Evolutionary conservation across 495 filamentous ascomycete genomes (phyloP).

Genomic region (Annulohypoxylon maeteangense): DNA sequence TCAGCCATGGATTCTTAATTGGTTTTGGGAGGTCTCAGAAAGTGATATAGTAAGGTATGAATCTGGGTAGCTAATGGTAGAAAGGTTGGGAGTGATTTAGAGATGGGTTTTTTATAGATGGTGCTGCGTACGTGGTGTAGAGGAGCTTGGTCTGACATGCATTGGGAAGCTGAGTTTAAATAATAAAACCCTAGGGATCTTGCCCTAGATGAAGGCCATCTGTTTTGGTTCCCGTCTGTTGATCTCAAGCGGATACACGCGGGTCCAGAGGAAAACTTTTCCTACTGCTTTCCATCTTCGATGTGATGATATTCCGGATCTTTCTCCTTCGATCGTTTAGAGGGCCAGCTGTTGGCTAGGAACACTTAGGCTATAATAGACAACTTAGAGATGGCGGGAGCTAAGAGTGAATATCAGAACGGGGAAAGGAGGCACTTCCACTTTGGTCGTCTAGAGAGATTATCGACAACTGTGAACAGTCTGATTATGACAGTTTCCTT

Average conservation of each 20-base stretch:
- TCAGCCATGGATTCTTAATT: too few species aligned
- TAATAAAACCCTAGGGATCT: background rate
- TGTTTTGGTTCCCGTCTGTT: background rate
- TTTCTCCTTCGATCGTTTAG: background rate
- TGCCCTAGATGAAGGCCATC: background rate
- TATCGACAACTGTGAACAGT: too few species aligned
- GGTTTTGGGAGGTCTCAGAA: background rate
- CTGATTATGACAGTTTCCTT: too few species aligned
- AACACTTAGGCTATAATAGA: background rate
- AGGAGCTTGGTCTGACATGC: background rate
- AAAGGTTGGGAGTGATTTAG: background rate
- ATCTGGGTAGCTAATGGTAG: background rate
- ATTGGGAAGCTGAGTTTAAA: background rate
- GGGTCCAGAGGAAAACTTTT: background rate
- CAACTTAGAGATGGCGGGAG: background rate
- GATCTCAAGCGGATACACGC: background rate
- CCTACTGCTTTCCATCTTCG: background rate
- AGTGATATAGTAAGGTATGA: background rate
- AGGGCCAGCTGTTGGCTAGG: background rate
- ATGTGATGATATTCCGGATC: background rate
- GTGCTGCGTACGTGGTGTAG: background rate
- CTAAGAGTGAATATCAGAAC: background rate
- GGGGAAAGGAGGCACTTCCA: background rate
- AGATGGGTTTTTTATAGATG: background rate
- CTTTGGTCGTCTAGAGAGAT: background rate